Conservation (phyloP, 2,329 filamentous ascomycete species). For the Chaetomium sp. region DNA sequence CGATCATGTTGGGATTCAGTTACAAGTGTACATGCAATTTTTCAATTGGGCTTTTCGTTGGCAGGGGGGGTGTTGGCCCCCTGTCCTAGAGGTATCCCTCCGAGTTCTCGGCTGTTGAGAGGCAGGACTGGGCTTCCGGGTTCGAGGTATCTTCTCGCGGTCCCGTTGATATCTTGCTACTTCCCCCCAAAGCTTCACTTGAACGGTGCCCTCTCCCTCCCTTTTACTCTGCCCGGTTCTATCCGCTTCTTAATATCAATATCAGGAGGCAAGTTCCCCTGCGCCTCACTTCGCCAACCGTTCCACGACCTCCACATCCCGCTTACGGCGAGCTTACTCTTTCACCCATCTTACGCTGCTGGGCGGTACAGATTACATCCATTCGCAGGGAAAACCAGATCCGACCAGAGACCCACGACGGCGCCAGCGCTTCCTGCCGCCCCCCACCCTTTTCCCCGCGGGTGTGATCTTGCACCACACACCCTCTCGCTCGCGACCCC, state of each 20-base stretch:
- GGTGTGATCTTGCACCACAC: conserved; percentile 26
- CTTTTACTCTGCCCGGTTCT: background rate
- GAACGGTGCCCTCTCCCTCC: too few species aligned
- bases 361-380: conserved; percentile 7
- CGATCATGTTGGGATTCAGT: conserved; percentile 27
- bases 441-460: conserved; percentile 20
- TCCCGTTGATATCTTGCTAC: conserved; percentile 29
- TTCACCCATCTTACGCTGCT: background rate
- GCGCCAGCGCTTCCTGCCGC: conserved; percentile 29
- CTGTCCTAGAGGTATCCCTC: background rate
- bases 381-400: conserved; percentile 4
- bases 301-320: conserved; percentile 9
- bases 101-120: background rate
- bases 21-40: conserved; percentile 20
- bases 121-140: background rate
- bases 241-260: conserved; percentile 12
- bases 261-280: conserved; percentile 25
- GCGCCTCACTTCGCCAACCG: conserved; percentile 14
- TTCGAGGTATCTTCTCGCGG: conserved; percentile 24
- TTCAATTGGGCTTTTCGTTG: background rate
- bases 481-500: conserved; percentile 19
- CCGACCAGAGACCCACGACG: conserved; percentile 22
- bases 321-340: too few species aligned
- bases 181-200: conserved; percentile 12
- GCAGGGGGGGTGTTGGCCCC: background rate